These are phyloP conservation scores for Crotalaria pallida DNA, from an alignment of 306 rosid species.

Conservation along the genomic window DNA sequence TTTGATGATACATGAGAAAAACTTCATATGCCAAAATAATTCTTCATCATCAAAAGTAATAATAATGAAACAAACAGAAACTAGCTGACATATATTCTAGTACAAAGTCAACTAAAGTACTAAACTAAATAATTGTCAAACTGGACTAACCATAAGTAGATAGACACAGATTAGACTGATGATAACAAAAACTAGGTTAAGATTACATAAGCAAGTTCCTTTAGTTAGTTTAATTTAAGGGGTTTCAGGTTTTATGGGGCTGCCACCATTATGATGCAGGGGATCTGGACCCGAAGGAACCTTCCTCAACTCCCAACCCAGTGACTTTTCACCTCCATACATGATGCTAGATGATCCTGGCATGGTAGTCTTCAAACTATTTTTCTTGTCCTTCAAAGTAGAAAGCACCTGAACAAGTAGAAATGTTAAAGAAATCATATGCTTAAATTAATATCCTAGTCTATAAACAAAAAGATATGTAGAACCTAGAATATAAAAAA, in stretches of 20 bases:
- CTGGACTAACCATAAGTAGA: neutral
- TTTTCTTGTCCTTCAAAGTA: slow-evolving; percentile 24
- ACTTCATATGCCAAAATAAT: no score
- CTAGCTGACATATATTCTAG: neutral
- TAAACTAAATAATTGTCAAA: neutral
- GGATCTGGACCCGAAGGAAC: slow-evolving; percentile 78
- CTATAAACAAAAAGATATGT: neutral
- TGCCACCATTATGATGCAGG: slow-evolving; percentile 52
- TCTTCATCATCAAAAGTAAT: no score
- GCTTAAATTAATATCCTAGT: neutral
- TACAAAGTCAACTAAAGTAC: neutral
- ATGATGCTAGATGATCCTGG: slow-evolving; percentile 26
- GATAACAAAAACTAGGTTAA: neutral
- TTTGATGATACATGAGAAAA: neutral
- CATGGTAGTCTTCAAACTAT: slow-evolving; percentile 12
- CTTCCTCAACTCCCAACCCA: slow-evolving; percentile 45
- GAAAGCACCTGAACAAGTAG: slow-evolving; percentile 33
- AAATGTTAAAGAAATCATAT: neutral
- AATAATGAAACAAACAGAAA: neutral
- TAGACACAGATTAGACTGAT: neutral
- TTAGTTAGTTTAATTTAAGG: slow-evolving; percentile 20
- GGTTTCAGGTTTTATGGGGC: slow-evolving; percentile 48
- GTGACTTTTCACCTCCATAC: slow-evolving; percentile 4
- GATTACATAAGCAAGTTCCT: neutral
- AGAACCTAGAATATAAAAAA: neutral